These are phyloP conservation scores for Gleditsia sinensis DNA, from an alignment of 306 rosid species.

Conservation along the genomic window DNA sequence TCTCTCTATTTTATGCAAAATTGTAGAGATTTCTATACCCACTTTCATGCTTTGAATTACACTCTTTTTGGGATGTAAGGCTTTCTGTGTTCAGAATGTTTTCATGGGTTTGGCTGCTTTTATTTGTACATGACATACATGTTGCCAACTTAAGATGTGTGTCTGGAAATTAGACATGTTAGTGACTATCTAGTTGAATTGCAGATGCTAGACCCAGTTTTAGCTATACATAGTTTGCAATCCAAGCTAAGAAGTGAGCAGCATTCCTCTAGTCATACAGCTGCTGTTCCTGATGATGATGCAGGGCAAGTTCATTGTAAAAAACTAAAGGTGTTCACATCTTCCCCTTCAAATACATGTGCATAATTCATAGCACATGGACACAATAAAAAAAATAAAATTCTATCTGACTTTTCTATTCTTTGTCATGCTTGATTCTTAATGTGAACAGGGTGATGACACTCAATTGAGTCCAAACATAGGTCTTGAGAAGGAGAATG, in stretches of 20 bases:
- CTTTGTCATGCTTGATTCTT: neutral
- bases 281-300: slow-evolving; percentile 36
- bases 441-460: slow-evolving; percentile 7
- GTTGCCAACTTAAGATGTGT: slow-evolving; percentile 16
- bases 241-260: slow-evolving; percentile 46
- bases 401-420: neutral
- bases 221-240: slow-evolving; percentile 44
- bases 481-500: slow-evolving; percentile 24
- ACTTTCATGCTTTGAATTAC: neutral
- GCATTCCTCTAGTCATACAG: slow-evolving; percentile 20
- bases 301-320: slow-evolving; percentile 41
- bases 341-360: slow-evolving; percentile 23
- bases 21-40: neutral
- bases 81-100: slow-evolving; percentile 7
- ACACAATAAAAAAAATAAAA: neutral
- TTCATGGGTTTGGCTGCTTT: slow-evolving; percentile 23
- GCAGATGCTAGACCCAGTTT: slow-evolving; percentile 79
- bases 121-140: slow-evolving; percentile 4
- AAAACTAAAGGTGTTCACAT: slow-evolving; percentile 48
- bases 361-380: neutral
- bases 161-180: slow-evolving; percentile 32
- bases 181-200: slow-evolving; percentile 34
- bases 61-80: neutral
- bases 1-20: neutral
- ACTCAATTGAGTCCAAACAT: neutral